These are phyloP conservation scores for Byssoonygena ceratinophila DNA, from an alignment of 2,329 filamentous ascomycete species.

Conservation along the genomic window DNA sequence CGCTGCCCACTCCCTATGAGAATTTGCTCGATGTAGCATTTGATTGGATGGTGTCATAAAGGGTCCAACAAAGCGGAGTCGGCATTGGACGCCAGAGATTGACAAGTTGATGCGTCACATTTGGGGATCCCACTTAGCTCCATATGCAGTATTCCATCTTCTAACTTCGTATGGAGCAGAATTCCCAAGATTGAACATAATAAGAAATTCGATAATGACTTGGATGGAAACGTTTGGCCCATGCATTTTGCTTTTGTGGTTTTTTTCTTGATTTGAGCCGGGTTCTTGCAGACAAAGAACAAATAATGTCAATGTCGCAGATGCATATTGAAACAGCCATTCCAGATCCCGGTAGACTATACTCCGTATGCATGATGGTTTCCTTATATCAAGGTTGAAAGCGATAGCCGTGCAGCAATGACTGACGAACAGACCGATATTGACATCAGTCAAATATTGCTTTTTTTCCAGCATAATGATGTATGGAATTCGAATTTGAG, in stretches of 20 bases:
- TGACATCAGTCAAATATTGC: not conserved
- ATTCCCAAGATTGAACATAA: not conserved
- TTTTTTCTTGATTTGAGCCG: not conserved
- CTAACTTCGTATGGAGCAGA: not conserved
- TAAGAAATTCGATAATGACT: constrained; percentile 1
- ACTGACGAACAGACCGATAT: not conserved
- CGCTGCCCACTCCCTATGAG: not conserved
- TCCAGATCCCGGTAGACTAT: not conserved
- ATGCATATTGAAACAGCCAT: not conserved
- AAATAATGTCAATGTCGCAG: not conserved
- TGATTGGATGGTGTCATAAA: not conserved
- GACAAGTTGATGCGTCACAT: constrained; percentile 9
- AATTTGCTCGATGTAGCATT: not conserved
- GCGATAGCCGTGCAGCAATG: not conserved
- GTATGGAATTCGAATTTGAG: not conserved
- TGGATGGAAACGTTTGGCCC: not conserved
- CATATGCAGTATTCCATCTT: constrained; percentile 5
- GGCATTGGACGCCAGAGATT: not conserved
- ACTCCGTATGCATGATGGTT: not conserved
- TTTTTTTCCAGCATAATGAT: not conserved
- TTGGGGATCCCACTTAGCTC: not conserved
- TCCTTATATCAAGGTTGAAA: not conserved
- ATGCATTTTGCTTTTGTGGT: too few relatives aligned
- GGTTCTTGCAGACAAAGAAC: not conserved
- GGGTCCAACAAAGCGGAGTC: not conserved